Conservation (phyloP, 2,329 filamentous ascomycete genomes). For the Xylaria sp. region DNA sequence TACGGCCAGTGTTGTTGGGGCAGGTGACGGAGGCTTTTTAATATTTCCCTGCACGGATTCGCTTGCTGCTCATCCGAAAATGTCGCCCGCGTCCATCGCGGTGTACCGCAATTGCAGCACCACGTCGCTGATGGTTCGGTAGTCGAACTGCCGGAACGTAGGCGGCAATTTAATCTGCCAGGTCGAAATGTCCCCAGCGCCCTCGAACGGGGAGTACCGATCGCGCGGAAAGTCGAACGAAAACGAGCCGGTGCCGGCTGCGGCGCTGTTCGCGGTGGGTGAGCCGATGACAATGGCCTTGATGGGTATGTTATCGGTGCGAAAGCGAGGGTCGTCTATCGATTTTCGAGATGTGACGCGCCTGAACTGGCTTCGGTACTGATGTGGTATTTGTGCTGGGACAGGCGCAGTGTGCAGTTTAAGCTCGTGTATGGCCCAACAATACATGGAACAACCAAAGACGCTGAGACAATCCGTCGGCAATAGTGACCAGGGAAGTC, state of each 20-base stretch:
- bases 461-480: constrained; percentile 17
- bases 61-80: background rate
- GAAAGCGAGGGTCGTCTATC: background rate
- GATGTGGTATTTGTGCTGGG: background rate
- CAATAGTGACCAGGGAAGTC: constrained; percentile 30
- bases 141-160: constrained; percentile 19
- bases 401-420: constrained; percentile 3
- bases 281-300: constrained; percentile 3
- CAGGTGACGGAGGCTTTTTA: background rate
- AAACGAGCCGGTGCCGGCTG: background rate
- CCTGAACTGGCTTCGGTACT: background rate
- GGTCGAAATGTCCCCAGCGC: constrained; percentile 5
- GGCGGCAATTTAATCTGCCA: constrained; percentile 2
- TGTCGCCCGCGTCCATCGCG: background rate
- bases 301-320: constrained; percentile 18
- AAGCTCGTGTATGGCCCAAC: constrained; percentile 8
- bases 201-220: constrained; percentile 12
- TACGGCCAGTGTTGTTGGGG: background rate
- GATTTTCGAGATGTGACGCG: background rate
- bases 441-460: constrained; percentile 6
- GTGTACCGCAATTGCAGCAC: constrained; percentile 32
- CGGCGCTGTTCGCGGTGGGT: background rate
- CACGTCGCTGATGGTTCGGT: constrained; percentile 23
- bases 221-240: background rate
- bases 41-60: background rate